Percentiles rank a stretch among this genome's conserved stretches.
phyloP scores from a whole-genome alignment of 2,329 filamentous ascomycete genomes.

The Botrytis galanthina region DNA sequence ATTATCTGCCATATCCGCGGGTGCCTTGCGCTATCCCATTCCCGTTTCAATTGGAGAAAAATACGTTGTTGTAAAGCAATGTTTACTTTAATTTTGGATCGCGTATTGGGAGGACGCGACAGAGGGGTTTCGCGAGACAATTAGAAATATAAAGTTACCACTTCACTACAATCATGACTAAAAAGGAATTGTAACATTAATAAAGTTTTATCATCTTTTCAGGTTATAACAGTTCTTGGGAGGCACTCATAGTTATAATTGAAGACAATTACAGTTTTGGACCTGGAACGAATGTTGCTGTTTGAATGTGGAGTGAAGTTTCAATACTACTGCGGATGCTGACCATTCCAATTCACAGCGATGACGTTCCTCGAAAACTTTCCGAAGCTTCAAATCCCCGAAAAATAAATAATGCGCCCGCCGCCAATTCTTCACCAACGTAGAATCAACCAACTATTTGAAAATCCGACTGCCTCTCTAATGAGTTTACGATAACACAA shows the following conservation, averaged over 20 bases:
- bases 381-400: neutral
- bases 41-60: neutral
- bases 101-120: constrained; percentile 14
- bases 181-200: neutral
- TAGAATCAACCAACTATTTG: neutral
- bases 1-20: constrained; percentile 14
- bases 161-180: neutral
- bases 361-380: constrained; percentile 19
- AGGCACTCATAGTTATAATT: neutral
- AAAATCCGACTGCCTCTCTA: neutral
- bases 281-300: neutral
- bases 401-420: constrained; percentile 11
- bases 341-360: constrained; percentile 8
- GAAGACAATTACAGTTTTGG: neutral
- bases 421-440: neutral
- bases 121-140: constrained; percentile 13
- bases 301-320: neutral
- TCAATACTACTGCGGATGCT: neutral
- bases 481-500: constrained; percentile 32
- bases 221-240: too few relatives aligned
- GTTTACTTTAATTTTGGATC: neutral
- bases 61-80: neutral
- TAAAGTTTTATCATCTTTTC: neutral
- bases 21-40: constrained; percentile 9
- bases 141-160: neutral